Evolutionary conservation across 768 basidiomycete genomes (phyloP), one percentile per base, ranked within the genome.

Genomic region (Pisolithus tinctorius): DNA sequence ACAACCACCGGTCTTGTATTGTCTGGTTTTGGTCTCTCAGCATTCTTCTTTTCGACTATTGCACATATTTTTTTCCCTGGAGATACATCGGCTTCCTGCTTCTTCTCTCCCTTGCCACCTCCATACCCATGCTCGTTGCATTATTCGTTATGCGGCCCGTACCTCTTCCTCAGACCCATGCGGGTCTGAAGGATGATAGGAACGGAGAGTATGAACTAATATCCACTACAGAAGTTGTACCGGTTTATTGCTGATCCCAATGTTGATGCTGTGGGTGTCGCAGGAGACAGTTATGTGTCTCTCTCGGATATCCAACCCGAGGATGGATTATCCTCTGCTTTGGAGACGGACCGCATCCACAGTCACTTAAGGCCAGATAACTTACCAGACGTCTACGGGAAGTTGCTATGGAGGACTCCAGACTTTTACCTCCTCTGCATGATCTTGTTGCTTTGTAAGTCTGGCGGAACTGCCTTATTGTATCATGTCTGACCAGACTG

Each of bases 21-120:
- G 14, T 86, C 88, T 4, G 89, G 88, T 17, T 91, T 88, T 55
- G 90, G 91, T 0, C 78, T 94, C 8, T 90, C 88, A 3, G 91
- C 91, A 0, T 93, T 93, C 72, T 72, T 88, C 53, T 93, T 92
- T 69, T 86, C 87, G 16, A 78, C 81, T 3, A 69, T 92, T 41
- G 81, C 88, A 0, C 83, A 83, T 54, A 59, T 78, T 3, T 64
- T 82, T 42, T 91, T 82, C 59, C 80, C 85, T 0, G 88, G 86
- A 0, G 76, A 90, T 58, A 87, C 87, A 0, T 83, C 83, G 0
- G 75, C 80, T 86, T 94, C 62, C 69, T 94, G 1, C 73, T 84
- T 0, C 67, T 91, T 3, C 77, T 94, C 6, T 76, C 83, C 0
- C 54, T 88, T 2, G 90, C 90, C 1, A 90, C 88, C 1, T 74